These are phyloP conservation scores for Abortiporus biennis DNA, from an alignment of 1,284 basidiomycete species.

Conservation along the genomic window DNA sequence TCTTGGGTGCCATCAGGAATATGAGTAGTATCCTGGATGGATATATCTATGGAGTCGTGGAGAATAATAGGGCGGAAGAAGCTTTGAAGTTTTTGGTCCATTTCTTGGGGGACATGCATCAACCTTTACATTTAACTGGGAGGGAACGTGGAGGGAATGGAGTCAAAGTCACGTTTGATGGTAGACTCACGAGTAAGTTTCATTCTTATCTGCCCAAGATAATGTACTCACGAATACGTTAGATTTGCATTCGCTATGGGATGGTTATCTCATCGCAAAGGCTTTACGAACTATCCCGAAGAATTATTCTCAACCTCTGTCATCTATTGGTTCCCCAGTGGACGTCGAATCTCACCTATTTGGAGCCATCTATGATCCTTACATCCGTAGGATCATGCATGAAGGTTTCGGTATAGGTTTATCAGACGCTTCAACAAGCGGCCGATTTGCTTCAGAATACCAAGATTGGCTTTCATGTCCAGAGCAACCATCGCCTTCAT, in stretches of 20 bases:
- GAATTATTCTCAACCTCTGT: constrained; percentile 75
- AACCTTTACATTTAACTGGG: constrained; percentile 86
- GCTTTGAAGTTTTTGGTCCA: constrained; percentile 89
- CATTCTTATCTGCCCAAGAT: constrained; percentile 1
- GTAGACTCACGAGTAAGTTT: constrained; percentile 56
- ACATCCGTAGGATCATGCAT: constrained; percentile 80
- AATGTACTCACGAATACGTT: constrained; percentile 3
- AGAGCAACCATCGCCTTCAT: background rate
- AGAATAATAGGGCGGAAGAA: constrained; percentile 37
- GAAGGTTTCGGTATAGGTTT: constrained; percentile 64
- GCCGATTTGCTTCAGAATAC: constrained; percentile 54
- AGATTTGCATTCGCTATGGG: constrained; percentile 89
- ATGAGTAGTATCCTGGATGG: constrained; percentile 54
- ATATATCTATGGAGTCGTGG: constrained; percentile 27
- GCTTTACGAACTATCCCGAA: constrained; percentile 64
- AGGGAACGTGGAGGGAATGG: constrained; percentile 83
- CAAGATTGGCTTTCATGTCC: constrained; percentile 69
- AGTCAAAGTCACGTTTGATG: constrained; percentile 65
- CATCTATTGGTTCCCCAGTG: constrained; percentile 28
- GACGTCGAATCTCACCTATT: constrained; percentile 71
- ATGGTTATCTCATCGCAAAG: constrained; percentile 75
- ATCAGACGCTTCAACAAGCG: constrained; percentile 12
- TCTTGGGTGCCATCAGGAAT: constrained; percentile 73
- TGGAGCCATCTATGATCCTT: constrained; percentile 84
- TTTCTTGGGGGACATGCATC: constrained; percentile 87